Evolutionary conservation across 108 stramenopile genomes (phyloP), one percentile per base, ranked within the genome.

Genomic region (Nitzschia palea): DNA sequence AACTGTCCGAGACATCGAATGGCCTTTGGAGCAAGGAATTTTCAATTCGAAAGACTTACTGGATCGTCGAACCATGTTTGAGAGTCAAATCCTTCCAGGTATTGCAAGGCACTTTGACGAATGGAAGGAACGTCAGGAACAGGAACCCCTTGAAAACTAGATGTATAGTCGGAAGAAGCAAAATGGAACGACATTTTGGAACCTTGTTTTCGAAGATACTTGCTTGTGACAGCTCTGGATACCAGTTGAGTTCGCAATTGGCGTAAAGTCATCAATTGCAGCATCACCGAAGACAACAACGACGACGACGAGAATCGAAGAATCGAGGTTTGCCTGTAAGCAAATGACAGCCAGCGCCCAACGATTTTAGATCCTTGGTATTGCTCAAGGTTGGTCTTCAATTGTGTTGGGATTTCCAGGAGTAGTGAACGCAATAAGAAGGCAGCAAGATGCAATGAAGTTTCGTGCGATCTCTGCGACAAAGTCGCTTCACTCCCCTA

Each of bases 21-120:
- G n/a, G n/a, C n/a, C n/a, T n/a, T 28, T 2, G 23, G n/a, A n/a
- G n/a, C n/a, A n/a, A n/a, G n/a, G n/a, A n/a, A n/a, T n/a, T n/a
- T n/a, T n/a, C n/a, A n/a, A n/a, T n/a, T n/a, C n/a, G n/a, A n/a
- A n/a, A n/a, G n/a, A 68, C 84, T 63, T 60, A 90, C 80, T 55
- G 93, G 89, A 65, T 88, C 80, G 33, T 74, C 62, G 64, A 86
- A 88, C 93, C 93, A 94, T 3, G 15, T 28, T 37, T 86, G 27
- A 2, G 12, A 23, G 62, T 87, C 83, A 68, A 94, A 91, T 26
- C 43, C 44, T 15, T 87, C 80, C 20, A 91, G 42, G 62, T 86
- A 90, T 4, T 72, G 56, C n/a, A 91, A 25, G 1, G 89, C 79
- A 65, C 77, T 76, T 23, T 62, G 30, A 14, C 83, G 74, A n/a